Base-by-base conservation (phyloP, 2,329 filamentous ascomycete species). In the Stagonosporopsis cucurbitacearum region DNA sequence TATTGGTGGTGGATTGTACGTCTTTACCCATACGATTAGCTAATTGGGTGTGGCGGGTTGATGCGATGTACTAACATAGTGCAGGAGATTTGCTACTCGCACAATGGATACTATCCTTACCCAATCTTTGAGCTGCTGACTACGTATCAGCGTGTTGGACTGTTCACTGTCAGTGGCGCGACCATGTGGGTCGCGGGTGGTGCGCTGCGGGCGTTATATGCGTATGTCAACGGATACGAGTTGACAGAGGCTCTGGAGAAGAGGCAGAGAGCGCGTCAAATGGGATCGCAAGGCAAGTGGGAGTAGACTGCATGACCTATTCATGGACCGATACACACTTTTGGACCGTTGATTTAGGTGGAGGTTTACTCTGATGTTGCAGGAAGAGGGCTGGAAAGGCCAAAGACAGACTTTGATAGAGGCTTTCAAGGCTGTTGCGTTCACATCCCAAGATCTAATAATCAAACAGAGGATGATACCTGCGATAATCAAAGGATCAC, bases 71-170 rank as follows among this genome's bases (percentile, higher is more conserved):
- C 37, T 57, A n/a, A 56, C 22, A 6, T 4, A 1, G n/a, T n/a
- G 11, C 9, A 57, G 54, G 88, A 92, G 74, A 80, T 85, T 22
- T 92, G 89, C 77, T 90, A 84, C 65, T 80, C 80, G 40, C 79
- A 83, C 56, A 92, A 92, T 65, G 85, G 87, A 50, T 87, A 82
- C 64, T 96, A 96, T 65, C 92, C 92, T 0, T 96, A 97, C 74
- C 92, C 93, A 1, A 82, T 96, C 23, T 94, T 97, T 61, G 87
- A 81, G 8, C 72, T 90, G 40, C 78, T 96, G 37, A 82, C 80
- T 45, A 89, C 86, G 0, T 71, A 78, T 44, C 87, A 92, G 68
- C 84, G 93, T 19, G 78, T 87, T 8, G 76, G 84, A 0, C 79
- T 96, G 9, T 96, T 96, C 64, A 81, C 81, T 0, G 77, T 84